Conservation (phyloP, 2,329 filamentous ascomycete genomes). For the Seiridium cupressi region DNA sequence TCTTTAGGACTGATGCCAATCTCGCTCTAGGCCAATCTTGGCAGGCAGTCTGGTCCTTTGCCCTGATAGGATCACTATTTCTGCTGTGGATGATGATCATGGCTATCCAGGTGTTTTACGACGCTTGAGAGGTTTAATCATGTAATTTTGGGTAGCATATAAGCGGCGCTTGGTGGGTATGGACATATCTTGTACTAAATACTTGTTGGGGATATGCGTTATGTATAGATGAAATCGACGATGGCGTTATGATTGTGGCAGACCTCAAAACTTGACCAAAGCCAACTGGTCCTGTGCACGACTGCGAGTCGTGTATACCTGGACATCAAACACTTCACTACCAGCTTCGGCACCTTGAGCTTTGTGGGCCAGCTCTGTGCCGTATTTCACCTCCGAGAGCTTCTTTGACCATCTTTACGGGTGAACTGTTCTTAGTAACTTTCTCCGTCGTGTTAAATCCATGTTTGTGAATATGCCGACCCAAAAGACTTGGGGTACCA, state of each 20-base stretch:
- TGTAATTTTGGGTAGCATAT: neutral
- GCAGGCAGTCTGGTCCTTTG: slow-evolving; percentile 64
- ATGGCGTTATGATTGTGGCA: too few species aligned
- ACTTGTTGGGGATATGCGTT: neutral
- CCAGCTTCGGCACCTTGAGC: too few species aligned
- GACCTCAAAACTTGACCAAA: too few species aligned
- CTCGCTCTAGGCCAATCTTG: slow-evolving; percentile 52
- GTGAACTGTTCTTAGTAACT: neutral
- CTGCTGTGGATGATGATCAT: slow-evolving; percentile 69
- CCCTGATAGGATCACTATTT: slow-evolving; percentile 57
- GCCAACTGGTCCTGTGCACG: too few species aligned
- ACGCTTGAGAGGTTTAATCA: slow-evolving; percentile 12
- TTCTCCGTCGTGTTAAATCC: neutral
- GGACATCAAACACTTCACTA: too few species aligned
- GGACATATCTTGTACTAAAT: neutral
- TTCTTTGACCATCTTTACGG: neutral
- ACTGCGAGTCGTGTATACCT: too few species aligned
- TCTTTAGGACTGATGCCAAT: neutral
- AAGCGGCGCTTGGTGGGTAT: neutral
- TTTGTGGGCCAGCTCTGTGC: too few species aligned
- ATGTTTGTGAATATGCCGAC: too few species aligned
- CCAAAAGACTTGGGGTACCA: too few species aligned
- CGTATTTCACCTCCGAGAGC: too few species aligned
- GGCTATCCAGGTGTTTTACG: slow-evolving; percentile 61
- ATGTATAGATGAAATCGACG: neutral